Evolutionary conservation across 2,329 filamentous ascomycete species (phyloP), one percentile per base, ranked within the genome.

Genomic region (Blastomyces gilchristii): DNA sequence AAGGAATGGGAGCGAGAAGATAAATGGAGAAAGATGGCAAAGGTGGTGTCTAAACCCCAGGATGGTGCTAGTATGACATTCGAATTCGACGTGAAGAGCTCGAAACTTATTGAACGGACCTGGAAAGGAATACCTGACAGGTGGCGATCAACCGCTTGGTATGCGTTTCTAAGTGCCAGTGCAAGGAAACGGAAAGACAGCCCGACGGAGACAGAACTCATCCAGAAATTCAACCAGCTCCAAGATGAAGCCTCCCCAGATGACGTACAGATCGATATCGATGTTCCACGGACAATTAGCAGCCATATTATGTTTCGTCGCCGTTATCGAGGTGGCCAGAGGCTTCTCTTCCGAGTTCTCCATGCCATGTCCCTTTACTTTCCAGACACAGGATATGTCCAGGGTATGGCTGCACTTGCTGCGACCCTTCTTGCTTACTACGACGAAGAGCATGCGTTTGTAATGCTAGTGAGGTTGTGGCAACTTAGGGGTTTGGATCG

Each of bases 121-220:
- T 99, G 94, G 94, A 99, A 99, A 74, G 94, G 94, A 39, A 96
- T 99, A 66, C 94, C 94, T 0, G 94, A 99, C 75, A 86, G 91
- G 66, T 99, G 94, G 94, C 88, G 94, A 60, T 85, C 88, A 41
- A 88, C 90, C 1, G 94, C 93, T 1, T 99, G 94, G 94, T 93
- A 93, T 77, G 91, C 91, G 3, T 99, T 99, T 72, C 82, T 99
- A 37, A 83, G 86, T 7, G 80, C 88, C 9, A 93, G 90, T 67
- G 91, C 91, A 43, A 86, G 83, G 71, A 84, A 82, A 65, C 81
- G 84, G 66, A 77, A 81, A 60, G 81, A 84, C 63, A 85, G 83
- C 60, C 83, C 84, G 3, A 80, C 85, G 0, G 90, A 94, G 63
- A 84, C 87, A 50, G 82, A 89, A 63, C 82, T 97, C 58, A 85